Percentiles rank a stretch among this genome's conserved stretches.
Evolutionary conservation across 495 filamentous ascomycete species (phyloP).

Genomic region (Tricharina praecox): DNA sequence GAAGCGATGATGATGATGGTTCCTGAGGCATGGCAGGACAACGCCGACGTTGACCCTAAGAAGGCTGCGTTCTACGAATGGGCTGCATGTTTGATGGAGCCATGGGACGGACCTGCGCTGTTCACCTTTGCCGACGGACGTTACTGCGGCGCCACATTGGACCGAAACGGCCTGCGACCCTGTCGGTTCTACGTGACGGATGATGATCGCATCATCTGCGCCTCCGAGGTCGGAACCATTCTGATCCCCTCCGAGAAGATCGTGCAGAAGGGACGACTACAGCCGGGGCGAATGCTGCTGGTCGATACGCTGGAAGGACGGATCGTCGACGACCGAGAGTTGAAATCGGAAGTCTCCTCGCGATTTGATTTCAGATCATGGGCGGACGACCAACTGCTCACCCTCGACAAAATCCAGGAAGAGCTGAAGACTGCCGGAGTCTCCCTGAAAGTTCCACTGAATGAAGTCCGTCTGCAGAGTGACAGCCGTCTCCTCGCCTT

Average conservation of each 20-base stretch:
- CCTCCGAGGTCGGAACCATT: constrained; percentile 94
- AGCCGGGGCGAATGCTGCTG: constrained; percentile 93
- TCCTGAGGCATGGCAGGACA: constrained; percentile 96
- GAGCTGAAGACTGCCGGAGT: constrained; percentile 26
- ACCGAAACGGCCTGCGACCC: constrained; percentile 89
- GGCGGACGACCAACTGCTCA: constrained; percentile 77
- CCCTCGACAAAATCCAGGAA: constrained; percentile 26
- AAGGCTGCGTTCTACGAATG: constrained; percentile 99
- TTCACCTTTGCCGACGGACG: constrained; percentile 97
- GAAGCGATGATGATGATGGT: constrained; percentile 99
- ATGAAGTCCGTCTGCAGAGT: constrained; percentile 60
- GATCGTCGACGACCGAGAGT: constrained; percentile 87
- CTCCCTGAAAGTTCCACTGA: constrained; percentile 47
- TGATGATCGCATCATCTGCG: constrained; percentile 96
- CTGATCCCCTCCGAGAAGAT: constrained; percentile 77
- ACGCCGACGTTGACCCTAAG: constrained; percentile 74
- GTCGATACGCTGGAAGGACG: constrained; percentile 91
- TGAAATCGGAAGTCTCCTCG: constrained; percentile 75
- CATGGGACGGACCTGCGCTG: constrained; percentile 94
- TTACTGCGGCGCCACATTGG: constrained; percentile 97
- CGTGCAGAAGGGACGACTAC: constrained; percentile 84
- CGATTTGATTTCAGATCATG: constrained; percentile 76
- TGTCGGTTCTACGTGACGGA: constrained; percentile 98
- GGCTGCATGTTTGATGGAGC: constrained; percentile 99
- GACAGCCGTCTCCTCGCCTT: constrained; percentile 76